Percentiles rank a stretch among this genome's conserved stretches.
These are phyloP conservation scores for Malus hybrid DNA, from an alignment of 331 rosid genomes.

Conservation along the genomic window DNA sequence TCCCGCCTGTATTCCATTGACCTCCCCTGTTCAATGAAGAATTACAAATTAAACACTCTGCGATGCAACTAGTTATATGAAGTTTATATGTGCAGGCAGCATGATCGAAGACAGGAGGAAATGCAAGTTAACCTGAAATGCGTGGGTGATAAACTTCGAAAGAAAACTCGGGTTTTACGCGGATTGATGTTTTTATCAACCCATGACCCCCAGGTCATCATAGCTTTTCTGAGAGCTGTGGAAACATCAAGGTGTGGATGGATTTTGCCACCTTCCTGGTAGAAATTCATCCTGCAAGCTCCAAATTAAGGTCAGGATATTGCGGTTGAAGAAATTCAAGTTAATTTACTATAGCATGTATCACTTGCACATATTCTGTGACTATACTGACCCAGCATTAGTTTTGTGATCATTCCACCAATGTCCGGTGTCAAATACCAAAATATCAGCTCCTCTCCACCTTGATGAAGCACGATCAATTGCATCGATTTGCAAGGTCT, in stretches of 20 bases:
- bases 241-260: slow-evolving; percentile 64
- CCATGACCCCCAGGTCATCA: slow-evolving; percentile 82
- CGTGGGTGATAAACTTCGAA: slow-evolving; percentile 81
- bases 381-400: slow-evolving; percentile 67
- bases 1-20: slow-evolving; percentile 90
- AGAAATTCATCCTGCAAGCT: slow-evolving; percentile 62
- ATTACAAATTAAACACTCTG: slow-evolving; percentile 3
- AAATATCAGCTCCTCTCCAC: slow-evolving; percentile 87
- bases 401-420: slow-evolving; percentile 99
- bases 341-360: neutral
- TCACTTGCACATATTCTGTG: neutral
- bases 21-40: slow-evolving; percentile 57
- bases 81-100: neutral
- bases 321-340: neutral
- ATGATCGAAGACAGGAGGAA: neutral
- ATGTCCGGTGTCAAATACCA: slow-evolving; percentile 91
- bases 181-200: slow-evolving; percentile 60
- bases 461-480: slow-evolving; percentile 78
- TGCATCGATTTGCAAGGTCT: slow-evolving; percentile 65
- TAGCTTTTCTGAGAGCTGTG: slow-evolving; percentile 62
- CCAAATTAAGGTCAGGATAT: neutral
- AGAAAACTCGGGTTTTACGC: slow-evolving; percentile 63
- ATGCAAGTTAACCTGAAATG: slow-evolving; percentile 74
- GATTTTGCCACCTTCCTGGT: slow-evolving; percentile 74
- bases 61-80: neutral